phyloP scores from a whole-genome alignment of 2,329 filamentous ascomycete genomes.

The Nigrograna mackinnonii region DNA sequence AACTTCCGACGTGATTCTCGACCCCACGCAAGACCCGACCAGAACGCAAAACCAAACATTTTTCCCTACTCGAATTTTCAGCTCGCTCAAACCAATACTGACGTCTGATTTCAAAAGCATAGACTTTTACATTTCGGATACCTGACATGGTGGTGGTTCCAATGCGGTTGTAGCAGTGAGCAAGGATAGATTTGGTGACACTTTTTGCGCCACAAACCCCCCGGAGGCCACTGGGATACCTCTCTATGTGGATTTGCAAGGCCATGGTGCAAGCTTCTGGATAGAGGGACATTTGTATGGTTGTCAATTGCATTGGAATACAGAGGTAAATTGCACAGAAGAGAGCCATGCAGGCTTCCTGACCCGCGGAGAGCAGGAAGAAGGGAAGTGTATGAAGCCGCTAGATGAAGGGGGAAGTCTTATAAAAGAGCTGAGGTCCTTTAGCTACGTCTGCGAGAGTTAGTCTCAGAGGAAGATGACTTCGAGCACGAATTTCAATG shows the following conservation, averaged over 20 bases:
- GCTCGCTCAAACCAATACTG: no score
- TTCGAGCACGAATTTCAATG: no score
- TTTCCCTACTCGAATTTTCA: no score
- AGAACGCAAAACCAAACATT: no score
- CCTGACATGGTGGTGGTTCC: background rate
- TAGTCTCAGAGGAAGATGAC: no score
- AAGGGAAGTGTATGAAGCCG: background rate
- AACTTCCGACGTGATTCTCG: no score
- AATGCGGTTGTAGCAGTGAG: background rate
- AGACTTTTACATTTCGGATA: background rate
- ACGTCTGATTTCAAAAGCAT: no score
- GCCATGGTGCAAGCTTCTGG: background rate
- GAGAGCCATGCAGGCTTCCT: background rate
- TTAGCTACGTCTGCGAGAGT: background rate
- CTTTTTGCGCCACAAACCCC: background rate
- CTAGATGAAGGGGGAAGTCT: background rate
- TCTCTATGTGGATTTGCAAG: background rate
- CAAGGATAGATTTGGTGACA: no score
- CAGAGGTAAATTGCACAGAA: background rate
- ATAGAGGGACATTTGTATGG: background rate
- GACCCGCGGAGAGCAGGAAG: background rate
- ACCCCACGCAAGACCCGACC: no score
- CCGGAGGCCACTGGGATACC: background rate
- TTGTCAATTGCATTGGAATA: background rate
- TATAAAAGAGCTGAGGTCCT: background rate